A percentile compares a stretch with the other conserved stretches of the same genome.
Evolutionary conservation across 306 rosid genomes (phyloP).

Genomic region (Sindora glabra): DNA sequence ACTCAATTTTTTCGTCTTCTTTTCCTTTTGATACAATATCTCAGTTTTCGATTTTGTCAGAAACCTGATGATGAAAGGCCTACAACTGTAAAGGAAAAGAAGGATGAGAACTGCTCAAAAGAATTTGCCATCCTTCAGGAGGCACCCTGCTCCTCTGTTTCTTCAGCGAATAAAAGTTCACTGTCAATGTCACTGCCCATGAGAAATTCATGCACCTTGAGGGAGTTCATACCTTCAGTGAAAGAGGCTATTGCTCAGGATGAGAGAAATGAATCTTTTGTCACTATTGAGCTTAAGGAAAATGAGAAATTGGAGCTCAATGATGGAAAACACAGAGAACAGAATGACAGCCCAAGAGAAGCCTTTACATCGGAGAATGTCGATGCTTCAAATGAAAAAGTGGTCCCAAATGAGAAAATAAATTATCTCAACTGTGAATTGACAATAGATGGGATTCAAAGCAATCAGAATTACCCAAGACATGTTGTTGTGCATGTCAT

Average conservation of each 20-base stretch:
- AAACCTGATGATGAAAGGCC: slow-evolving; percentile 39
- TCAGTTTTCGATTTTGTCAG: too few relatives aligned
- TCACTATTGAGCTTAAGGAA: slow-evolving; percentile 35
- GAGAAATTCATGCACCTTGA: slow-evolving; percentile 32
- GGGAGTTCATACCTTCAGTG: slow-evolving; percentile 57
- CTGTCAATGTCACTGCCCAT: slow-evolving; percentile 22
- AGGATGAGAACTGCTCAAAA: slow-evolving; percentile 44
- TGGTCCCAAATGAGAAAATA: slow-evolving; percentile 41
- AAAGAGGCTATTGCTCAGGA: slow-evolving; percentile 34
- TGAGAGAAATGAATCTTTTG: slow-evolving; percentile 43
- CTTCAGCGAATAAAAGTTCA: slow-evolving; percentile 48
- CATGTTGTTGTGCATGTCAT: slow-evolving; percentile 83
- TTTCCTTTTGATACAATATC: slow-evolving; percentile 15
- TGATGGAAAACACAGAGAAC: slow-evolving; percentile 33
- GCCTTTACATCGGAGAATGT: slow-evolving; percentile 34
- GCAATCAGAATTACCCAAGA: slow-evolving; percentile 71
- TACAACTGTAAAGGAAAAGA: slow-evolving; percentile 40
- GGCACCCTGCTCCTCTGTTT: slow-evolving; percentile 48
- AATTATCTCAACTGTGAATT: slow-evolving; percentile 41
- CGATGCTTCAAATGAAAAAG: slow-evolving; percentile 34
- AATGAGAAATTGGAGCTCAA: slow-evolving; percentile 39
- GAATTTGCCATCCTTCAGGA: slow-evolving; percentile 45
- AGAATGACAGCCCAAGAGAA: slow-evolving; percentile 34
- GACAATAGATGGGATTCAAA: slow-evolving; percentile 58
- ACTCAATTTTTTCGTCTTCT: not conserved